Evolutionary conservation across 192 early-diverging fungal species (phyloP), one percentile per base, ranked within the genome.

Genomic region (Podila epigama): DNA sequence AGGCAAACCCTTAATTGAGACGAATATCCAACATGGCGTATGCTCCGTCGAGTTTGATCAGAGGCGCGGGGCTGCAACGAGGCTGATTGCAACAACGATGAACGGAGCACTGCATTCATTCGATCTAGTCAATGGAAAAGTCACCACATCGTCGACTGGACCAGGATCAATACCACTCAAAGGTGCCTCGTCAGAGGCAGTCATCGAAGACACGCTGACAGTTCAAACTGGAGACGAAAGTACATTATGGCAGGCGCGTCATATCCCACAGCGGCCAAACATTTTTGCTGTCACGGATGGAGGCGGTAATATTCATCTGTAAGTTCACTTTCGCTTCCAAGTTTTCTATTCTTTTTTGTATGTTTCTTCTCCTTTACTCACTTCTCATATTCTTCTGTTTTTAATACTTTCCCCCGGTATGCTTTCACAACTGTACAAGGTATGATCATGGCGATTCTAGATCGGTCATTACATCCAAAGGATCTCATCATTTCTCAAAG

Each of bases 161-260:
- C 36, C 41, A n/a, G 58, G 39, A 25, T 61, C 42, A 35, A 50
- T 20, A 15, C n/a, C n/a, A n/a, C n/a, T n/a, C n/a, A n/a, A n/a
- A n/a, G n/a, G n/a, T n/a, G n/a, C n/a, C n/a, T n/a, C n/a, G n/a
- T 18, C 29, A 15, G 29, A n/a, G 4, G 27, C 60, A 16, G 34
- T 51, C 31, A 20, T 22, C 7, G 50, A 66, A 16, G 63, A 73
- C 13, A 32, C 52, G 0, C 15, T 73, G 16, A 6, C 29, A 11
- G 58, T 73, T 7, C 63, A 61, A 31, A 55, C 63, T 3, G 70
- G 70, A 0, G 70, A 73, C 9, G 70, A 61, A 20, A 73, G 70
- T 42, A 73, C 70, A 31, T 48, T 73, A 18, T 73, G 70, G 70
- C 70, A 73, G 29, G 51, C 42, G 6, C 63, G 63, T 8, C 70